Conservation (phyloP, 495 filamentous ascomycete genomes). For the Cercophora scortea region DNA sequence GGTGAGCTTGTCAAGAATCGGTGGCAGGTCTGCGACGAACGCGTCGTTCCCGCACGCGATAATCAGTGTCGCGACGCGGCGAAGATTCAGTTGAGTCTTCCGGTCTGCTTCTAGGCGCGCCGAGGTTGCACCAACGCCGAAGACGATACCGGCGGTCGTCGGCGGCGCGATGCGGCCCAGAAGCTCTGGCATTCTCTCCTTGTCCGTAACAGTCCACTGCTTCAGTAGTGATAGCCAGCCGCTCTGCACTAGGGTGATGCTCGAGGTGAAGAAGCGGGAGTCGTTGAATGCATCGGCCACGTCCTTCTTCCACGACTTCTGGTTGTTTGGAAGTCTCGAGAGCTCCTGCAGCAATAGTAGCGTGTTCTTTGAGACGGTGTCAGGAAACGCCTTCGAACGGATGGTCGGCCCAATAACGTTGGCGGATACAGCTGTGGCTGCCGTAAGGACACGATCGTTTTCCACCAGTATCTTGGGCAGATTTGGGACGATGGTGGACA, state of each 20-base stretch:
- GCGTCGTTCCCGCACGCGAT: constrained; percentile 67
- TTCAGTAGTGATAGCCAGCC: constrained; percentile 78
- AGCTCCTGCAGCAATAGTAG: constrained; percentile 72
- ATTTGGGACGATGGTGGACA: constrained; percentile 70
- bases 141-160: constrained; percentile 93
- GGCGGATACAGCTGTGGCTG: constrained; percentile 70
- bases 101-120: constrained; percentile 92
- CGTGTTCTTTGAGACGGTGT: constrained; percentile 66
- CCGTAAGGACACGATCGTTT: constrained; percentile 70
- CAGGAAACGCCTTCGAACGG: constrained; percentile 79
- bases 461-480: constrained; percentile 82
- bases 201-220: constrained; percentile 77
- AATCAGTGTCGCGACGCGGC: constrained; percentile 69
- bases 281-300: constrained; percentile 89
- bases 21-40: constrained; percentile 66
- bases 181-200: constrained; percentile 78
- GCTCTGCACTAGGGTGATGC: constrained; percentile 54
- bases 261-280: constrained; percentile 66
- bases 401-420: constrained; percentile 78
- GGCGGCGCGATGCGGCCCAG: constrained; percentile 72
- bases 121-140: constrained; percentile 90
- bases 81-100: constrained; percentile 84
- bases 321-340: constrained; percentile 63
- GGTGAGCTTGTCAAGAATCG: constrained; percentile 72
- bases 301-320: constrained; percentile 92